Conservation (phyloP, 768 basidiomycete genomes). For the Coprinellus aureogranulatus region DNA sequence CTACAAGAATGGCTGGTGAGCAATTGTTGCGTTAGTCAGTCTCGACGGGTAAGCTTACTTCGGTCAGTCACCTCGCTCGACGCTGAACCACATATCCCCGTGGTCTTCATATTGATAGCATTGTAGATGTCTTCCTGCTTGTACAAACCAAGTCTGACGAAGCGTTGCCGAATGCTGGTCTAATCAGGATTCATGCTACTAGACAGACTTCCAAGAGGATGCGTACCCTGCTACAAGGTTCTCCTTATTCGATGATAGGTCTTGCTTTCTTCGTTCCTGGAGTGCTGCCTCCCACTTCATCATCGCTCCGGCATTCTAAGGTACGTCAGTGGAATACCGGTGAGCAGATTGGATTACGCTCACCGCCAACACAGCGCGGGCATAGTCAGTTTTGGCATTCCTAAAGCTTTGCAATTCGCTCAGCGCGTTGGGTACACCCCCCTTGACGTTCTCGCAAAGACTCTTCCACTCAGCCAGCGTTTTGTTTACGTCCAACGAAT, state of each 20-base stretch:
- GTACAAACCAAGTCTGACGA: neutral
- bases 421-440: neutral
- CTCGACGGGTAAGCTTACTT: neutral
- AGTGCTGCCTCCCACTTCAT: too few relatives aligned
- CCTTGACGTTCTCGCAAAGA: neutral
- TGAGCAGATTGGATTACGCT: neutral
- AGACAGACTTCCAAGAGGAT: too few relatives aligned
- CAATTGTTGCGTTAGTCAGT: neutral
- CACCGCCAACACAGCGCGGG: neutral
- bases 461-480: neutral
- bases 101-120: neutral
- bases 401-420: neutral
- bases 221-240: too few relatives aligned
- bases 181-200: too few relatives aligned
- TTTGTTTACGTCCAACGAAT: neutral
- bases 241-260: too few relatives aligned
- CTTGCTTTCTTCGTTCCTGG: too few relatives aligned
- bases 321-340: neutral
- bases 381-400: neutral
- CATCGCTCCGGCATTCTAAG: neutral
- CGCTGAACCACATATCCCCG: neutral
- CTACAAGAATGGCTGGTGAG: neutral
- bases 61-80: neutral
- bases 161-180: too few relatives aligned
- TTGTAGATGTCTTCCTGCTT: neutral